Conservation (phyloP, 2,329 filamentous ascomycete species). For the Arthrobotrys iridis region DNA sequence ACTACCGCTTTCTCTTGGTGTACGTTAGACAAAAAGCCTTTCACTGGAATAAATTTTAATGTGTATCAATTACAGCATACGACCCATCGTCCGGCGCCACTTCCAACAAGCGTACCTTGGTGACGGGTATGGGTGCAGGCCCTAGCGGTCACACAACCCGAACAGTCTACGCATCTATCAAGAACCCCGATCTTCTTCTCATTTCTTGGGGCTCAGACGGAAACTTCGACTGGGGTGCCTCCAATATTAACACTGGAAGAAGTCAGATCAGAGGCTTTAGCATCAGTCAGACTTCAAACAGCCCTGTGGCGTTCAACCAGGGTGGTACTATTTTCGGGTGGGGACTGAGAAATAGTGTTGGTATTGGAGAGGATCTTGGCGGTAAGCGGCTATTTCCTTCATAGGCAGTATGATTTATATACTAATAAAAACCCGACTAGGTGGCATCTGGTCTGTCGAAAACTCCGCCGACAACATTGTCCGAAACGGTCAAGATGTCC, state of each 20-base stretch:
- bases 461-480: constrained; percentile 75
- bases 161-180: constrained; percentile 71
- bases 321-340: constrained; percentile 69
- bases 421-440: constrained; percentile 59
- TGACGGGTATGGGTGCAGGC: constrained; percentile 70
- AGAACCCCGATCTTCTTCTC: constrained; percentile 69
- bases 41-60: constrained; percentile 5
- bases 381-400: constrained; percentile 13
- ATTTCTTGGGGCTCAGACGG: constrained; percentile 72
- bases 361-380: constrained; percentile 70
- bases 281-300: constrained; percentile 63
- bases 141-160: constrained; percentile 71
- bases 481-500: constrained; percentile 70
- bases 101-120: constrained; percentile 66
- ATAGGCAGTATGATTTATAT: constrained; percentile 47
- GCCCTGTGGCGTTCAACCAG: constrained; percentile 66
- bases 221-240: constrained; percentile 71
- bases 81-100: constrained; percentile 67
- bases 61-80: constrained; percentile 70
- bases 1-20: constrained; percentile 13
- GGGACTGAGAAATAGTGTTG: constrained; percentile 78
- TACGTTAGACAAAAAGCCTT: constrained; percentile 6
- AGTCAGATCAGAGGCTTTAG: constrained; percentile 75
- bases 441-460: constrained; percentile 72
- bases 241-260: constrained; percentile 67